Conservation (phyloP, 108 stramenopile genomes). For the Discostella stelligeroides region DNA sequence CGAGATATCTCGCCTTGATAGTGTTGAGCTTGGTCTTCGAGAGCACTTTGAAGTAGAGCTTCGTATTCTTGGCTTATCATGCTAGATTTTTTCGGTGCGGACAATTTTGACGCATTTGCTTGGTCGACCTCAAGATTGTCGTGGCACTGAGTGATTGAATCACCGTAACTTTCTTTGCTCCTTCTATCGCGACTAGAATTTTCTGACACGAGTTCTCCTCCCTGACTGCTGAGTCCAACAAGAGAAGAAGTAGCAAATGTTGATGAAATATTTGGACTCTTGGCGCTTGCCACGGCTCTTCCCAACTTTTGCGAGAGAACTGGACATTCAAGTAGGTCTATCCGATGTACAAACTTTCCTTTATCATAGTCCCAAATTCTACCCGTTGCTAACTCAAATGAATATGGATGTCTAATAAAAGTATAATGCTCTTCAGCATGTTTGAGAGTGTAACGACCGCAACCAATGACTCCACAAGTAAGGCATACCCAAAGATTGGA, state of each 20-base stretch:
- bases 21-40: constrained; percentile 89
- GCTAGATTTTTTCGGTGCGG: constrained; percentile 70
- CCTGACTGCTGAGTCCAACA: not conserved
- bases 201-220: constrained; percentile 14
- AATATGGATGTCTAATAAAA: constrained; percentile 85
- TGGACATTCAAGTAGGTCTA: constrained; percentile 80
- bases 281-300: constrained; percentile 8
- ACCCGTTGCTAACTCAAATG: constrained; percentile 92
- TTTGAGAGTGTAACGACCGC: constrained; percentile 90
- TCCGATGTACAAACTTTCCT: constrained; percentile 88
- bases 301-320: constrained; percentile 46
- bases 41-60: constrained; percentile 83
- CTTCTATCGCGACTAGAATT: constrained; percentile 6
- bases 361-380: constrained; percentile 94
- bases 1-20: constrained; percentile 82
- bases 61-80: constrained; percentile 91
- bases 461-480: constrained; percentile 94
- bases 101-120: constrained; percentile 2
- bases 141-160: constrained; percentile 22
- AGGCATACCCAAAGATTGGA: constrained; percentile 94
- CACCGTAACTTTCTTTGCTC: not conserved
- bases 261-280: constrained; percentile 7
- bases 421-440: constrained; percentile 89
- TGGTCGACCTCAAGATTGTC: not conserved
- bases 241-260: constrained; percentile 24